These are phyloP conservation scores for Ogataea trehalophila DNA, from an alignment of 805 yeast genomes.

Conservation along the genomic window DNA sequence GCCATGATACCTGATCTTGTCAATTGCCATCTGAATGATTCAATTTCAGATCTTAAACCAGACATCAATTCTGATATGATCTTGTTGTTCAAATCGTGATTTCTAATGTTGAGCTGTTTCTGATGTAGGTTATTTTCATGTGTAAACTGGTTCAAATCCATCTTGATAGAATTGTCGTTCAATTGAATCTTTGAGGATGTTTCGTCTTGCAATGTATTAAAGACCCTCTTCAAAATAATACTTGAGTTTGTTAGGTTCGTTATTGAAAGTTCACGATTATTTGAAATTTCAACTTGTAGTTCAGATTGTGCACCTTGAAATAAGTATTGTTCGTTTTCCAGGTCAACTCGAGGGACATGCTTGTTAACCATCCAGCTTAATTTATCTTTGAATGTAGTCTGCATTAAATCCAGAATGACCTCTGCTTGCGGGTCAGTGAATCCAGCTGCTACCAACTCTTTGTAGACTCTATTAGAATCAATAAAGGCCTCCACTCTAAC, in stretches of 20 bases:
- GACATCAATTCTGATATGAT: constrained; percentile 78
- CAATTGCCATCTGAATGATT: constrained; percentile 86
- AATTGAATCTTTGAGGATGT: constrained; percentile 52
- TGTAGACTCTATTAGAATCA: constrained; percentile 60
- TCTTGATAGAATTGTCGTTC: constrained; percentile 66
- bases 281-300: constrained; percentile 68
- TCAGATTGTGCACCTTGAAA: constrained; percentile 93
- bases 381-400: constrained; percentile 29
- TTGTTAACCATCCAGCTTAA: constrained; percentile 43
- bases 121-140: constrained; percentile 77
- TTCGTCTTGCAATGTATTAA: constrained; percentile 71
- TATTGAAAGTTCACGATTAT: constrained; percentile 64
- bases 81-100: constrained; percentile 80
- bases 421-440: constrained; percentile 60
- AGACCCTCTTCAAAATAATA: constrained; percentile 65
- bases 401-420: constrained; percentile 45
- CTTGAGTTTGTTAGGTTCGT: constrained; percentile 62
- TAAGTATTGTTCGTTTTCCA: constrained; percentile 82
- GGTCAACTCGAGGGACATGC: constrained; percentile 55
- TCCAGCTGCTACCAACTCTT: constrained; percentile 49
- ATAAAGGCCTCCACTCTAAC: constrained; percentile 36
- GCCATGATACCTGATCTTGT: constrained; percentile 85
- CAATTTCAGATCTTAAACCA: constrained; percentile 81
- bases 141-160: constrained; percentile 80
- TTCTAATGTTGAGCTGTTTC: constrained; percentile 57